These are phyloP conservation scores for Lojkania enalia DNA, from an alignment of 2,329 filamentous ascomycete genomes.

Conservation along the genomic window DNA sequence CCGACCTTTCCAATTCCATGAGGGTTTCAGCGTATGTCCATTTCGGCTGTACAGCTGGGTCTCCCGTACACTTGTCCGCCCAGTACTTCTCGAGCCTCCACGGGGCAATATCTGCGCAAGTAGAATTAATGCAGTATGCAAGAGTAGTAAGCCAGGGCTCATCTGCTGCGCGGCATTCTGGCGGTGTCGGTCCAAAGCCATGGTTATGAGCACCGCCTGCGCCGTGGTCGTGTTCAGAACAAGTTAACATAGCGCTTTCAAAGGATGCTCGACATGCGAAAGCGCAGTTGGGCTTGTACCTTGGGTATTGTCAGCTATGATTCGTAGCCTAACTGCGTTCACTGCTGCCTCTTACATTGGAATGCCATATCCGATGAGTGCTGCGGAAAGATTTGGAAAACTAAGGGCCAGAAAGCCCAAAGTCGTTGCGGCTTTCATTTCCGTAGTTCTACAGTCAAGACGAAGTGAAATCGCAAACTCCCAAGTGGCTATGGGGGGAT, in stretches of 20 bases:
- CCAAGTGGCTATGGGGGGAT: background rate
- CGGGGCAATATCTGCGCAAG: slow-evolving; percentile 19
- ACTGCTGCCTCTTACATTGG: no score
- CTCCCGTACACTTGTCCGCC: slow-evolving; percentile 16
- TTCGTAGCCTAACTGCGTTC: no score
- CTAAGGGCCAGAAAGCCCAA: slow-evolving; percentile 8
- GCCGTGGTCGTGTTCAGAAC: slow-evolving; percentile 15
- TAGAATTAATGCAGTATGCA: slow-evolving; percentile 33
- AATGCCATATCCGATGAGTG: slow-evolving; percentile 18
- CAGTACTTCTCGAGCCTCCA: slow-evolving; percentile 24
- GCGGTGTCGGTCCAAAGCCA: slow-evolving; percentile 18
- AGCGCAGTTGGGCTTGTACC: slow-evolving; percentile 23
- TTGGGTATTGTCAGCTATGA: no score
- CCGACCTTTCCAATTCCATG: slow-evolving; percentile 1
- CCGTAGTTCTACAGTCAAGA: background rate
- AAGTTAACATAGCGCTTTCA: slow-evolving; percentile 17
- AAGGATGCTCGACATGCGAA: slow-evolving; percentile 26
- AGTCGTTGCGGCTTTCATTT: slow-evolving; percentile 2
- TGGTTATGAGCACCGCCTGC: slow-evolving; percentile 8
- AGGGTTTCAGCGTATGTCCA: slow-evolving; percentile 21
- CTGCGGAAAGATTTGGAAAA: slow-evolving; percentile 2
- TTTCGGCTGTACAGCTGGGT: slow-evolving; percentile 15
- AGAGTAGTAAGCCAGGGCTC: slow-evolving; percentile 32
- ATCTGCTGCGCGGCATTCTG: slow-evolving; percentile 29
- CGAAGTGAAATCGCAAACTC: background rate